Conservation (phyloP, 805 yeast species). For the Sugiyamaella floridensis region DNA sequence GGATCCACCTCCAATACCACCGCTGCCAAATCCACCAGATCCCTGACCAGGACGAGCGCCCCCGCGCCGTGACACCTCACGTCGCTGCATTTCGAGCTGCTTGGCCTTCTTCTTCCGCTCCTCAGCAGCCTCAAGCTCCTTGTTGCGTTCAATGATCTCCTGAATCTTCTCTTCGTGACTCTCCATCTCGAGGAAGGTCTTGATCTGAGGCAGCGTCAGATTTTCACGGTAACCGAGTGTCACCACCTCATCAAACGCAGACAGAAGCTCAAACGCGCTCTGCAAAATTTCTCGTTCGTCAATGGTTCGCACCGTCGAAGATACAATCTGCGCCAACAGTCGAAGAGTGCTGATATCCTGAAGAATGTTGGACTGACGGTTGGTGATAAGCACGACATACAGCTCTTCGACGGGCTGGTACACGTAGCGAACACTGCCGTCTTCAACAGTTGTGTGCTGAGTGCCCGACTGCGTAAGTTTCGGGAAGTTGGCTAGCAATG, state of each 20-base stretch:
- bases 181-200: constrained; percentile 91
- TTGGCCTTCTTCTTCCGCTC: constrained; percentile 94
- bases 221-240: constrained; percentile 87
- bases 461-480: constrained; percentile 60
- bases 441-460: constrained; percentile 93
- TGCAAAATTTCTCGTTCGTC: constrained; percentile 80
- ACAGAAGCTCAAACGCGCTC: constrained; percentile 79
- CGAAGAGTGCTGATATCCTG: constrained; percentile 93
- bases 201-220: constrained; percentile 71
- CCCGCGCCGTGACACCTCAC: constrained; percentile 35
- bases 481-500: constrained; percentile 80
- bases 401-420: constrained; percentile 94
- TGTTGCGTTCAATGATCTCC: constrained; percentile 93
- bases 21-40: constrained; percentile 14
- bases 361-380: constrained; percentile 81
- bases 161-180: constrained; percentile 98
- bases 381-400: constrained; percentile 84
- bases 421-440: constrained; percentile 83
- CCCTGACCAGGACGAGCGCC: constrained; percentile 21
- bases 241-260: constrained; percentile 91
- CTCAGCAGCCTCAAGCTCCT: constrained; percentile 94
- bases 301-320: constrained; percentile 59
- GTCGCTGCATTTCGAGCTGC: constrained; percentile 56
- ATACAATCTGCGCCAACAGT: constrained; percentile 73
- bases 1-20: not conserved